A percentile compares a stretch with the other conserved stretches of the same genome.
Conservation (phyloP, 352 stramenopile species). For the Globisporangium paddicum region DNA sequence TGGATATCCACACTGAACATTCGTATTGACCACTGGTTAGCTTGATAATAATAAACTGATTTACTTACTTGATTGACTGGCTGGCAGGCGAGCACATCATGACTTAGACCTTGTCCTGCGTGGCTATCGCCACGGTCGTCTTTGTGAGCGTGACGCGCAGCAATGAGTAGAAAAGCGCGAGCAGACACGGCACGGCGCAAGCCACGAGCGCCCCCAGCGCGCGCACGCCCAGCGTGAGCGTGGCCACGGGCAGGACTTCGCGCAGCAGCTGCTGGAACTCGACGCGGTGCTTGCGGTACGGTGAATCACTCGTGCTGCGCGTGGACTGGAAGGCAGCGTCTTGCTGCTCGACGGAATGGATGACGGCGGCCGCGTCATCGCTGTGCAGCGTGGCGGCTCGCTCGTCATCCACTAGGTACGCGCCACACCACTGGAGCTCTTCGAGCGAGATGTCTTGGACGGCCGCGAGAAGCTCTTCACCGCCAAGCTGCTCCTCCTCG, state of each 20-base stretch:
- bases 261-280: slow-evolving; percentile 33
- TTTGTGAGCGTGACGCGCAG: background rate
- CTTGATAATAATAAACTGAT: background rate
- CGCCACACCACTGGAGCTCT: slow-evolving; percentile 48
- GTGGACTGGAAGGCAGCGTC: background rate
- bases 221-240: slow-evolving; percentile 8
- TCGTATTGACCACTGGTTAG: background rate
- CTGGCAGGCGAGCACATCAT: background rate
- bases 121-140: background rate
- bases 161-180: slow-evolving; percentile 7
- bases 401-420: slow-evolving; percentile 25
- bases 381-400: slow-evolving; percentile 3
- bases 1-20: background rate
- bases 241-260: slow-evolving; percentile 4
- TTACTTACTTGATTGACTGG: background rate
- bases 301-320: slow-evolving; percentile 23
- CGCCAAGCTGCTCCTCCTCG: slow-evolving; percentile 19
- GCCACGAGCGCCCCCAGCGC: slow-evolving; percentile 8
- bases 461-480: slow-evolving; percentile 21
- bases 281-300: slow-evolving; percentile 56
- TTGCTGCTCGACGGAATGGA: background rate
- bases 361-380: slow-evolving; percentile 10
- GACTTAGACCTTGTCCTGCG: background rate
- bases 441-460: slow-evolving; percentile 34
- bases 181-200: slow-evolving; percentile 4